A percentile compares a stretch with the other conserved stretches of the same genome.
These are phyloP conservation scores for Apiotrichum gracile DNA, from an alignment of 1,284 basidiomycete genomes.

Conservation along the genomic window DNA sequence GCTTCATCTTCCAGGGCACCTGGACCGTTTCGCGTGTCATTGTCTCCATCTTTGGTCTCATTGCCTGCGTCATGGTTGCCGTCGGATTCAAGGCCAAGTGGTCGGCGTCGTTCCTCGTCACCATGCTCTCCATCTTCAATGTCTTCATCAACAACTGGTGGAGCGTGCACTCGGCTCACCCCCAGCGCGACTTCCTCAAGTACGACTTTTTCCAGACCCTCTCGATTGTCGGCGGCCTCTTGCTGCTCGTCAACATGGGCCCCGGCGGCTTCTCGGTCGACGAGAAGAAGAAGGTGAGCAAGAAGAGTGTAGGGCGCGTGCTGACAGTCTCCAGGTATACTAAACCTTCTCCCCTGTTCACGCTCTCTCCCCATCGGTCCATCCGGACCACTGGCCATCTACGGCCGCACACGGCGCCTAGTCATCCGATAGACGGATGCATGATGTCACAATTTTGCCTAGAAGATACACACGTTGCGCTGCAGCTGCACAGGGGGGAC, in stretches of 20 bases:
- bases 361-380: too few relatives aligned
- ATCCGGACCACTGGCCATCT: too few relatives aligned
- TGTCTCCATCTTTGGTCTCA: conserved; percentile 79
- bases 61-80: conserved; percentile 94
- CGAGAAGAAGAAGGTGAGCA: conserved; percentile 84
- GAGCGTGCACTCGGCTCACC: conserved; percentile 87
- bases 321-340: too few relatives aligned
- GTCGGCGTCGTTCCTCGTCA: conserved; percentile 93
- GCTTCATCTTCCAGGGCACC: conserved; percentile 88
- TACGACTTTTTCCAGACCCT: conserved; percentile 45
- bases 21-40: conserved; percentile 82
- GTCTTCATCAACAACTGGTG: conserved; percentile 99
- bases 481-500: too few relatives aligned
- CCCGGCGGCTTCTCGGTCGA: conserved; percentile 96
- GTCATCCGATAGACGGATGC: too few relatives aligned
- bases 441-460: too few relatives aligned
- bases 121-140: conserved; percentile 90
- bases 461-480: too few relatives aligned
- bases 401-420: too few relatives aligned
- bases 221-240: conserved; percentile 89
- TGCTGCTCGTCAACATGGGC: conserved; percentile 97
- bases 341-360: too few relatives aligned
- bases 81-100: conserved; percentile 99
- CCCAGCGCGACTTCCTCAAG: conserved; percentile 96
- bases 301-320: too few relatives aligned